These are phyloP conservation scores for Gamarada debralockiae DNA, from an alignment of 495 filamentous ascomycete species.

Conservation along the genomic window DNA sequence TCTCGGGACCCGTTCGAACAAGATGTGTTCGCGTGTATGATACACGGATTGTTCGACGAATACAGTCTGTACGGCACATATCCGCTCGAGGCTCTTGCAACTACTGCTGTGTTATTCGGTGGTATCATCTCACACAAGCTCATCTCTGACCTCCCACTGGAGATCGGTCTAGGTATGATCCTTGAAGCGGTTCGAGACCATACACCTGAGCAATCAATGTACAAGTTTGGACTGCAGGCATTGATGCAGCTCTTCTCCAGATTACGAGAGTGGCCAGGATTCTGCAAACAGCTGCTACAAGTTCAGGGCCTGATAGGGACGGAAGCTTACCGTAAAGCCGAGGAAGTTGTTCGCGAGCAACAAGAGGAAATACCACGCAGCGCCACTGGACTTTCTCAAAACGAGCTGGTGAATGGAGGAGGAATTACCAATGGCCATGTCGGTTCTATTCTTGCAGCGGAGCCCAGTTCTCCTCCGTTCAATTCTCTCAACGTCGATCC, in stretches of 20 bases:
- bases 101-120: constrained; percentile 93
- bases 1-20: constrained; percentile 80
- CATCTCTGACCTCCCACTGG: constrained; percentile 82
- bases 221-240: constrained; percentile 97
- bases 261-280: constrained; percentile 87
- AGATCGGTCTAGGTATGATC: constrained; percentile 92
- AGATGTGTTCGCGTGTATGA: constrained; percentile 97
- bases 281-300: constrained; percentile 76
- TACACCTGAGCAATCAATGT: constrained; percentile 80
- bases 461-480: constrained; percentile 58
- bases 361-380: constrained; percentile 47
- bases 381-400: constrained; percentile 26
- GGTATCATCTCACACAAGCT: constrained; percentile 92
- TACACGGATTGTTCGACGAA: constrained; percentile 95
- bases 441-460: constrained; percentile 53
- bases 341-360: constrained; percentile 70
- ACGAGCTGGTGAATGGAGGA: constrained; percentile 15
- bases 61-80: constrained; percentile 94
- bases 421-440: constrained; percentile 59
- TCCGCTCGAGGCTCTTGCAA: constrained; percentile 87
- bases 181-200: constrained; percentile 88
- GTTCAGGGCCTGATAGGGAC: constrained; percentile 80
- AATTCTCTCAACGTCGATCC: constrained; percentile 71
- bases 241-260: constrained; percentile 79
- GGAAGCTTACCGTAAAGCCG: constrained; percentile 74